A percentile compares a stretch with the other conserved stretches of the same genome.
These are phyloP conservation scores for Boeremia lycopersici DNA, from an alignment of 2,329 filamentous ascomycete species.

Conservation along the genomic window DNA sequence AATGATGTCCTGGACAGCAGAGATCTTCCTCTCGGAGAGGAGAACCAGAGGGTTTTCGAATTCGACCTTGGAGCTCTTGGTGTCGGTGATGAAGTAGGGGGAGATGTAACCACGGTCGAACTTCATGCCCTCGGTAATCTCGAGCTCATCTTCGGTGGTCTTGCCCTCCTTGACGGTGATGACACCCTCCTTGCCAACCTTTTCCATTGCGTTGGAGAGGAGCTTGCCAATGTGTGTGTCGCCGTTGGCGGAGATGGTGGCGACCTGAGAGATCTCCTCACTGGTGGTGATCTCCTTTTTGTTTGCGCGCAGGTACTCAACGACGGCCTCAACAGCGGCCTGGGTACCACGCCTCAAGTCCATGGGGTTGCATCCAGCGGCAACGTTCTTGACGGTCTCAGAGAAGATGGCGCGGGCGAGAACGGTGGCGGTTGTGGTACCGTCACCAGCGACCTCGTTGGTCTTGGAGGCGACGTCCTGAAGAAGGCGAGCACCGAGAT, in stretches of 20 bases:
- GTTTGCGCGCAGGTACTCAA: slow-evolving; percentile 92
- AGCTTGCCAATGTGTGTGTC: slow-evolving; percentile 93
- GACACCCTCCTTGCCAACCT: slow-evolving; percentile 99
- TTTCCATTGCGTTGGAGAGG: slow-evolving; percentile 99
- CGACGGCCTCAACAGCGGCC: slow-evolving; percentile 91
- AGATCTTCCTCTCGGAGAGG: slow-evolving; percentile 99
- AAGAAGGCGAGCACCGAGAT: slow-evolving; percentile 93
- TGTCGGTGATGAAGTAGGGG: slow-evolving; percentile 99
- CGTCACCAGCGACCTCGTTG: slow-evolving; percentile 98
- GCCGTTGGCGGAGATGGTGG: slow-evolving; percentile 97
- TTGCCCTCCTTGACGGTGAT: slow-evolving; percentile 99
- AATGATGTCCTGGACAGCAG: slow-evolving; percentile 97
- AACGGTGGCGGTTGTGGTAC: slow-evolving; percentile 96
- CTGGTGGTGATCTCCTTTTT: slow-evolving; percentile 98
- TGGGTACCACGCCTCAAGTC: slow-evolving; percentile 96
- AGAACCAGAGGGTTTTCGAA: slow-evolving; percentile 99
- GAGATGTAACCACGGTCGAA: slow-evolving; percentile 99
- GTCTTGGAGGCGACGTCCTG: slow-evolving; percentile 99
- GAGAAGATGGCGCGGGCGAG: slow-evolving; percentile 98
- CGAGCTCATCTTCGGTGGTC: slow-evolving; percentile 95
- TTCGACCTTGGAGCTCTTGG: slow-evolving; percentile 98
- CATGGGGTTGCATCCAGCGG: slow-evolving; percentile 99
- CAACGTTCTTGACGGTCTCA: slow-evolving; percentile 99
- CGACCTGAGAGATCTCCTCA: slow-evolving; percentile 95
- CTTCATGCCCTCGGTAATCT: slow-evolving; percentile 99